Evolutionary conservation across 2,329 filamentous ascomycete species (phyloP).

Genomic region (Botrytis squamosa): DNA sequence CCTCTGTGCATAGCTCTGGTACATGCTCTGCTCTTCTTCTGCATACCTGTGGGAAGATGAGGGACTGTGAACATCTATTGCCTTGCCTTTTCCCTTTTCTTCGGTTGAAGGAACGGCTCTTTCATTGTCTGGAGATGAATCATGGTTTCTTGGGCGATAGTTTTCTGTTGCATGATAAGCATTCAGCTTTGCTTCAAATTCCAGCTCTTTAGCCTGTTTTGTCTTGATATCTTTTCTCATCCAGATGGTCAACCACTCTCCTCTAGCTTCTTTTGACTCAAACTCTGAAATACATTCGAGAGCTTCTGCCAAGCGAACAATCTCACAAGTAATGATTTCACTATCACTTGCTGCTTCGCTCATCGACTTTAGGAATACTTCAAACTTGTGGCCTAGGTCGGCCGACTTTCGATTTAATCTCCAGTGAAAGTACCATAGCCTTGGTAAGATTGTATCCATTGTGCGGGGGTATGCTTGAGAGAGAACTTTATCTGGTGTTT

Average conservation of each 20-base stretch:
- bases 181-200: background rate
- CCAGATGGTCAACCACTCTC: background rate
- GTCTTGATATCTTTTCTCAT: background rate
- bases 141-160: background rate
- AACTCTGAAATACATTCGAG: background rate
- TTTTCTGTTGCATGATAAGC: background rate
- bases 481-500: background rate
- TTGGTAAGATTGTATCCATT: background rate
- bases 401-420: background rate
- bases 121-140: background rate
- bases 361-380: background rate
- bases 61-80: background rate
- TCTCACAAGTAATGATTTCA: background rate
- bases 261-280: background rate
- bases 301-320: background rate
- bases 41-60: background rate
- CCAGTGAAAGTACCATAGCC: background rate
- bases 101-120: background rate
- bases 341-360: background rate
- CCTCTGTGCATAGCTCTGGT: background rate
- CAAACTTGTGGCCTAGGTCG: background rate
- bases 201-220: background rate
- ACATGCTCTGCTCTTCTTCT: background rate
- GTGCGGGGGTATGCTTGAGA: background rate
- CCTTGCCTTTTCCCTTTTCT: background rate